Percentiles rank a stretch among this genome's conserved stretches.
Evolutionary conservation across 352 stramenopile genomes (phyloP).

Genomic region (Pythium apleroticum): DNA sequence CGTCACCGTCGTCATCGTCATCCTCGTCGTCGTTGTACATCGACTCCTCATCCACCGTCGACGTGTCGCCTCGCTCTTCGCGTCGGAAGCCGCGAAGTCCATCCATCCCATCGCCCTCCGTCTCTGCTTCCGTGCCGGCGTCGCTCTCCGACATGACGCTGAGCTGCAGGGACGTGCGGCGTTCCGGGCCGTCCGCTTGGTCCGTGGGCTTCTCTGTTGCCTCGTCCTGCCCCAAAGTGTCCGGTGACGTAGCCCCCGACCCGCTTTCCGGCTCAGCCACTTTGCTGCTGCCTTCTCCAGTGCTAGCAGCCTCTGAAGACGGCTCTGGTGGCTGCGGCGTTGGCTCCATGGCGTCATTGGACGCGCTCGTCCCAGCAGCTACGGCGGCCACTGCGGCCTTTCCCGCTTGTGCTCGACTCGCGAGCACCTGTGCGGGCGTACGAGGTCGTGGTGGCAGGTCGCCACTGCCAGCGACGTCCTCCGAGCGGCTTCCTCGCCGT

Average conservation of each 20-base stretch:
- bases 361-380: background rate
- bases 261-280: background rate
- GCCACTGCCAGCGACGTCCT: background rate
- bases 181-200: background rate
- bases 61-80: conserved; percentile 26
- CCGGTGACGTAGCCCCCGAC: background rate
- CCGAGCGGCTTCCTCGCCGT: conserved; percentile 13
- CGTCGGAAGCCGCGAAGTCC: conserved; percentile 2
- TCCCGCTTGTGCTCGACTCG: conserved; percentile 17
- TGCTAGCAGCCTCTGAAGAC: background rate
- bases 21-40: conserved; percentile 29
- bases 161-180: conserved; percentile 14
- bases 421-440: conserved; percentile 26
- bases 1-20: conserved; percentile 5
- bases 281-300: background rate
- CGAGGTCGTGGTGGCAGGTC: conserved; percentile 10
- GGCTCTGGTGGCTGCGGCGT: background rate
- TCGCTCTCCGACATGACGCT: conserved; percentile 16
- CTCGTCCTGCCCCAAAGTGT: background rate
- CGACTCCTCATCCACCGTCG: conserved; percentile 27
- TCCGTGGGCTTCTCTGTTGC: background rate
- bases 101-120: background rate
- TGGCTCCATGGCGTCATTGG: background rate
- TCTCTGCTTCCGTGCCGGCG: background rate
- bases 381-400: background rate